Conservation (phyloP, 495 filamentous ascomycete species). For the Hyaloscypha hepaticicola region DNA sequence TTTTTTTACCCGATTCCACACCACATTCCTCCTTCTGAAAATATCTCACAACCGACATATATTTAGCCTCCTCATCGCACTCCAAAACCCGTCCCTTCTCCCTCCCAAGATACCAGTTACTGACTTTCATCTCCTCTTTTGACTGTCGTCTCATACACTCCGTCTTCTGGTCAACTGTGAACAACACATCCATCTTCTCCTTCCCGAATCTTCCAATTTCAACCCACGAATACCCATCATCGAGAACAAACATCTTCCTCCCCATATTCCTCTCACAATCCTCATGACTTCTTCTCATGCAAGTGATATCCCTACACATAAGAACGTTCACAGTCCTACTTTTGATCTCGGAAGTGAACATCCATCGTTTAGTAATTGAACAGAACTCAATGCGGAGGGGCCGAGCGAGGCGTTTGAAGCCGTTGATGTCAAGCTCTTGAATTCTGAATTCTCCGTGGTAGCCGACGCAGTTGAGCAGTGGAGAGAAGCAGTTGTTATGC, state of each 20-base stretch:
- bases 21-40: neutral
- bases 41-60: neutral
- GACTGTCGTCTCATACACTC: neutral
- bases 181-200: neutral
- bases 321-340: neutral
- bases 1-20: neutral
- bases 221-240: neutral
- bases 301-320: constrained; percentile 2
- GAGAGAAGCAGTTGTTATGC: neutral
- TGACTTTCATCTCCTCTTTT: neutral
- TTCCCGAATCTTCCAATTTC: neutral
- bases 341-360: constrained; percentile 12
- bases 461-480: neutral
- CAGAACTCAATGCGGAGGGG: constrained; percentile 9
- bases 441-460: neutral
- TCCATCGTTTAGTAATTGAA: constrained; percentile 2
- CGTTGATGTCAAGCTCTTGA: neutral
- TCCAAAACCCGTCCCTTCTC: neutral
- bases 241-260: neutral
- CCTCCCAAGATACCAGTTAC: neutral
- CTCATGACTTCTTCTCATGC: neutral
- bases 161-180: neutral
- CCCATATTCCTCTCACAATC: constrained; percentile 46
- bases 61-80: neutral
- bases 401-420: neutral